Base-by-base conservation (phyloP, 345 rosid species). In the Balakata baccata region DNA sequence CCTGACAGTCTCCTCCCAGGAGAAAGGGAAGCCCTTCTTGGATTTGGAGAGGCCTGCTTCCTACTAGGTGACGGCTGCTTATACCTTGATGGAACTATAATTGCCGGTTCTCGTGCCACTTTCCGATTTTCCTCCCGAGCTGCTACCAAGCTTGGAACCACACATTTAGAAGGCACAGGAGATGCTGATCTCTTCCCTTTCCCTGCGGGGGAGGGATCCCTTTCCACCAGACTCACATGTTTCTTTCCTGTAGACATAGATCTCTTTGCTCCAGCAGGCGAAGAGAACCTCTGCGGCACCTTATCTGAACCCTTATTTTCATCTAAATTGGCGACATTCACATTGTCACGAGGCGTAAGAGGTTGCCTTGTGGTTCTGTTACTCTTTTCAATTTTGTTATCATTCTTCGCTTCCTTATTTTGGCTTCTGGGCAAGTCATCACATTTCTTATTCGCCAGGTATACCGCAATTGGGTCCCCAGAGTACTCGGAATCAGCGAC, bases 51-150 rank as follows among this genome's bases (percentile, higher is more conserved):
- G 11, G 90, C 90, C 79, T 89, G 94, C 75, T 81, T 90, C 87
- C 97, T 82, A 41, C 52, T 87, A 3, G 99, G 99, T 0, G 99
- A 95, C 6, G 98, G 97, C 53, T 95, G 98, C 71, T 91, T 77
- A 70, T 93, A 95, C 85, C 99, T 86, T 0, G 99, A 95, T 3
- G 97, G 97, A 63, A 95, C 99, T 16, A 93, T 82, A 56, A 95
- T 95, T 0, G 98, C 87, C 0, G 97, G 86, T 79, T 95, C 99
- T 78, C 85, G 87, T 13, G 87, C 80, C 3, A 75, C 84, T 62
- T 83, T 90, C 60, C 97, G 77, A 66, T 84, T 91, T 75, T 95
- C 99, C 34, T 95, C 99, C 72, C 79, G 81, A 1, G 99, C 97
- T 0, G 88, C 86, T 17, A 64, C 85, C 65, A 93, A 82, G 69